Base-by-base conservation (phyloP, 495 filamentous ascomycete species). In the Tuber indicum region DNA sequence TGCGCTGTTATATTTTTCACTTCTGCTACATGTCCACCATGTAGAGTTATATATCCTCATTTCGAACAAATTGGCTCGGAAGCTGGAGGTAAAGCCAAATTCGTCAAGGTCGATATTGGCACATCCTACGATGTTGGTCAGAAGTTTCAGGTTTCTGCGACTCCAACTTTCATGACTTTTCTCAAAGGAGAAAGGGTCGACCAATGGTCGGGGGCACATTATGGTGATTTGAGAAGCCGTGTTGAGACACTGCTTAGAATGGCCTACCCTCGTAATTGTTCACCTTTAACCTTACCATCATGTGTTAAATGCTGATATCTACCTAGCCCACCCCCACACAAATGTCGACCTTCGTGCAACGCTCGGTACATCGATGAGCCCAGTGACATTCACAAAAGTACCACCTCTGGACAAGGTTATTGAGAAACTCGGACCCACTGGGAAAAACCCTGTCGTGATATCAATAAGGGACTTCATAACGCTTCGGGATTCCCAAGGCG, bases 1-100 rank as follows among this genome's bases (percentile, higher is more conserved):
- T 94, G 92, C 78, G 92, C 93, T 6, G 90, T 96, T 45, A 87
- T 97, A 77, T 98, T 97, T 87, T 98, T 98, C 85, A 98, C 95
- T 3, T 94, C 92, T 16, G 87, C 92, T 5, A 96, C 91, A 43
- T 98, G 95, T 81, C 89, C 90, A 1, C 94, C 95, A 5, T 98
- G 95, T 88, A 93, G 91, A 84, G 84, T 89, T 21, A 88, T 97
- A 8, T 95, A 97, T 80, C 94, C 94, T 26, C 85, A 91, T 9
- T 98, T 94, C 81, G 91, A 97, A 74, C 87, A 92, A 75, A 87
- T 98, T 1, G 94, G 95, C 19, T 89, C 87, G 45, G 91, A 95
- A 79, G 87, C 89, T 41, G 91, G 90, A n/a, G 86, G 87, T 62
- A 91, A 89, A 81, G 90, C 90, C 12, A 84, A 89, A 14, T 87